Conservation (phyloP, 2,329 filamentous ascomycete genomes). For the Penicillium sp. region DNA sequence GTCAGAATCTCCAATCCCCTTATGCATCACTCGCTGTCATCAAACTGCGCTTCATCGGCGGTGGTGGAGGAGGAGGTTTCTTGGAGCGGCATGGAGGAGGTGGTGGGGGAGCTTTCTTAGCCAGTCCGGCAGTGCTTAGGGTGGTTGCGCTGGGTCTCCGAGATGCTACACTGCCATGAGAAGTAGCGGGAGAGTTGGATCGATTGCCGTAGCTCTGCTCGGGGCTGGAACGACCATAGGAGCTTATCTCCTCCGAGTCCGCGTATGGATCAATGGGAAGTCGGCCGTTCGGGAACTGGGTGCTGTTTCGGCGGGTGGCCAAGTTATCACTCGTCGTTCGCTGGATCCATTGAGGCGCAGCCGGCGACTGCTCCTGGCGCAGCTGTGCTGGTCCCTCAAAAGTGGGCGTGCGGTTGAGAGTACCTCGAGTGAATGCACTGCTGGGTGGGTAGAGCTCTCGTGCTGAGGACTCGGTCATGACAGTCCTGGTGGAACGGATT, state of each 20-base stretch:
- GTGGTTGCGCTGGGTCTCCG: slow-evolving; percentile 52
- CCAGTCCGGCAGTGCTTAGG: slow-evolving; percentile 28
- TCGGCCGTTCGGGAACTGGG: slow-evolving; percentile 45
- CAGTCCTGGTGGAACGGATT: slow-evolving; percentile 49
- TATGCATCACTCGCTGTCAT: slow-evolving; percentile 28
- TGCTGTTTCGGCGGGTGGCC: slow-evolving; percentile 48
- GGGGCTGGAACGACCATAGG: slow-evolving; percentile 49
- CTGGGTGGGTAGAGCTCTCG: slow-evolving; percentile 45
- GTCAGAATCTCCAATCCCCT: not conserved
- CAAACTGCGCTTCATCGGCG: slow-evolving; percentile 59
- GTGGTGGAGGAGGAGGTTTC: slow-evolving; percentile 64
- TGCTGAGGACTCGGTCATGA: slow-evolving; percentile 35
- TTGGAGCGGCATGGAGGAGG: slow-evolving; percentile 62
- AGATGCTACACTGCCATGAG: slow-evolving; percentile 52
- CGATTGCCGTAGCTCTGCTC: slow-evolving; percentile 48
- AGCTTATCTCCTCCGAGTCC: slow-evolving; percentile 48
- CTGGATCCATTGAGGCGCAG: slow-evolving; percentile 45
- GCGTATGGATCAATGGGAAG: slow-evolving; percentile 46
- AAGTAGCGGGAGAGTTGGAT: slow-evolving; percentile 55
- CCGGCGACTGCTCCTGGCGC: slow-evolving; percentile 53
- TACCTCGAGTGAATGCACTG: slow-evolving; percentile 46
- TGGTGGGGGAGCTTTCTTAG: slow-evolving; percentile 60
- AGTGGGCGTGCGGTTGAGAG: slow-evolving; percentile 53
- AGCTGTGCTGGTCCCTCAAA: slow-evolving; percentile 58
- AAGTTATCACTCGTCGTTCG: slow-evolving; percentile 57